Base-by-base conservation (phyloP, 805 yeast species). In the Kodamaea hsintzibuensis region DNA sequence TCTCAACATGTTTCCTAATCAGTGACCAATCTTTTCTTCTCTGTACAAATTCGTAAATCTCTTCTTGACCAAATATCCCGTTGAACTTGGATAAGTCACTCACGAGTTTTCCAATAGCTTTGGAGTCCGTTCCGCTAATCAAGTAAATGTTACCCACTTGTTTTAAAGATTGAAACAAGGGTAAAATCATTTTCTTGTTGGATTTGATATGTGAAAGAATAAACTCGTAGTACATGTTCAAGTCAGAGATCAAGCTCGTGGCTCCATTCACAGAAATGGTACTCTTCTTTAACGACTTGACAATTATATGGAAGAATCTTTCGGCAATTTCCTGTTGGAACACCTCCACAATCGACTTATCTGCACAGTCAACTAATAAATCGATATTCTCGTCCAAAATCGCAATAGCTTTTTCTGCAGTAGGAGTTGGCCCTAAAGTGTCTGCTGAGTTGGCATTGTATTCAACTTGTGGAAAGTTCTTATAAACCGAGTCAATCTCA, bases 251-350 rank as follows among this genome's bases (percentile, higher is more conserved):
- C 52, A 93, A 78, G 49, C 82, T 84, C 22, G 91, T 80, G 0
- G 98, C 96, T 1, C 99, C 98, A 10, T 80, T 81, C 2, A 84
- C 85, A 2, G 96, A 88, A 1, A 93, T 82, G 0, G 85, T 81
- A 18, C 78, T 65, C 63, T 85, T 84, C 61, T 91, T 90, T 53
- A 95, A 77, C 54, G 88, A 82, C 65, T 90, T 91, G 42, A 90
- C 88, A 27, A 95, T 73, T 1, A 85, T 77, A 39, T 82, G 84
- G 63, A 90, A 91, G 56, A 95, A 86, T 43, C 98, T 69, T 67
- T 91, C 89, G 0, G 97, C 97, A 35, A 93, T 85, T 63, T 95
- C 99, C 65, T 92, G 96, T 62, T 92, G 95, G 65, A 91, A 95
- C 0, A 93, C 96, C 60, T 92, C 98, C 22, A 92, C 81, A 10